These are phyloP conservation scores for Chrysosphaeria jannelii DNA, from an alignment of 2,329 filamentous ascomycete genomes.

Conservation along the genomic window DNA sequence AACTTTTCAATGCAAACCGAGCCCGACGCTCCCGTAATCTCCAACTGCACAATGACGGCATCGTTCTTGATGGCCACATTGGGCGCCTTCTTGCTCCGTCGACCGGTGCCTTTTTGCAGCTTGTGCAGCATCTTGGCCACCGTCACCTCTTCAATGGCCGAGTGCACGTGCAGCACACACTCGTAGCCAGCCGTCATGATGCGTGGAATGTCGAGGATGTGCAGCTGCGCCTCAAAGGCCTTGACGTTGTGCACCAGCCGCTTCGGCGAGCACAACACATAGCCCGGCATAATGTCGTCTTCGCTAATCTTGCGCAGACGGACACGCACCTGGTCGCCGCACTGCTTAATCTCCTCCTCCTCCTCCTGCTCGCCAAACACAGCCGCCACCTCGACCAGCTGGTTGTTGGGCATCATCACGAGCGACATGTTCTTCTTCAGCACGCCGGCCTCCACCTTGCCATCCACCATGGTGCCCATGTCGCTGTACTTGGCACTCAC, in stretches of 20 bases:
- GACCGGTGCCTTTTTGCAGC: conserved; percentile 73
- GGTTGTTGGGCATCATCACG: conserved; percentile 87
- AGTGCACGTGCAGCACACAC: conserved; percentile 91
- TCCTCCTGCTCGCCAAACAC: conserved; percentile 93
- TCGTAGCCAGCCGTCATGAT: conserved; percentile 91
- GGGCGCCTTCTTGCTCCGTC: conserved; percentile 80
- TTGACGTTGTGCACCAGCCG: conserved; percentile 73
- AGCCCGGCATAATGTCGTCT: conserved; percentile 84
- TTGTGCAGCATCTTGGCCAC: conserved; percentile 73
- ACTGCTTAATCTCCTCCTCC: conserved; percentile 52
- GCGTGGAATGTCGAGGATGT: conserved; percentile 76
- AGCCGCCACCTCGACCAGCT: conserved; percentile 50
- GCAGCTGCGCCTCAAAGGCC: conserved; percentile 85
- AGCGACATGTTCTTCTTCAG: conserved; percentile 68
- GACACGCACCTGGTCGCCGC: conserved; percentile 80
- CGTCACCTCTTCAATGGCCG: conserved; percentile 90
- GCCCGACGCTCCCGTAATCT: conserved; percentile 61
- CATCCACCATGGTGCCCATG: conserved; percentile 91
- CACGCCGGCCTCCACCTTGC: conserved; percentile 85
- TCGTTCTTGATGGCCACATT: conserved; percentile 61
- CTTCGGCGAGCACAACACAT: conserved; percentile 86
- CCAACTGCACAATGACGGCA: conserved; percentile 73
- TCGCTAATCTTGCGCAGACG: conserved; percentile 87
- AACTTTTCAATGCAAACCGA: conserved; percentile 82
- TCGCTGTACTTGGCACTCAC: conserved; percentile 84